These are phyloP conservation scores for Aspergillus hiratsukae DNA, from an alignment of 2,329 filamentous ascomycete genomes.

Conservation along the genomic window DNA sequence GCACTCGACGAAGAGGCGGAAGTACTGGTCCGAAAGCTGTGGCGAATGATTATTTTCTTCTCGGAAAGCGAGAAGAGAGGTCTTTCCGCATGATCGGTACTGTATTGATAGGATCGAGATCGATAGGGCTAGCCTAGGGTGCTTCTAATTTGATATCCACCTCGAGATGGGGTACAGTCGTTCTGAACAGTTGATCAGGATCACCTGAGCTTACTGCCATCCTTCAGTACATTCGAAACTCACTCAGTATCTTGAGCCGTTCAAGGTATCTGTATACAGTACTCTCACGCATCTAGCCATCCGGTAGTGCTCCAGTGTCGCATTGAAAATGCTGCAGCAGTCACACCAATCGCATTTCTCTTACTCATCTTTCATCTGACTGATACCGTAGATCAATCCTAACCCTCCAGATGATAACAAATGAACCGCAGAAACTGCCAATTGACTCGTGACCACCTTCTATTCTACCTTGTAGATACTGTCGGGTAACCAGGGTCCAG, in stretches of 20 bases:
- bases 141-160: slow-evolving; percentile 7
- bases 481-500: too few relatives aligned
- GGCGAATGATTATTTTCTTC: slow-evolving; percentile 98
- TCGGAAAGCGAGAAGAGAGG: slow-evolving; percentile 91
- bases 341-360: background rate
- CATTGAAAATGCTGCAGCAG: background rate
- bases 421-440: background rate
- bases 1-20: slow-evolving; percentile 93
- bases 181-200: background rate
- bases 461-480: too few relatives aligned
- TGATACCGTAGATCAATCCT: background rate
- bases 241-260: too few relatives aligned
- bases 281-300: background rate
- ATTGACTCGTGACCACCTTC: background rate
- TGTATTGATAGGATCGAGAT: background rate
- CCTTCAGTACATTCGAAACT: background rate
- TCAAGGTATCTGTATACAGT: background rate
- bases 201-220: background rate
- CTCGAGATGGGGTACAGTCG: background rate
- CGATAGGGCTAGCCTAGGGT: background rate
- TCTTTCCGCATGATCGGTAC: slow-evolving; percentile 56
- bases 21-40: slow-evolving; percentile 90
- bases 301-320: background rate
- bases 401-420: background rate
- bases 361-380: background rate